Conservation (phyloP, 345 rosid species). For the Litchi chinensis region DNA sequence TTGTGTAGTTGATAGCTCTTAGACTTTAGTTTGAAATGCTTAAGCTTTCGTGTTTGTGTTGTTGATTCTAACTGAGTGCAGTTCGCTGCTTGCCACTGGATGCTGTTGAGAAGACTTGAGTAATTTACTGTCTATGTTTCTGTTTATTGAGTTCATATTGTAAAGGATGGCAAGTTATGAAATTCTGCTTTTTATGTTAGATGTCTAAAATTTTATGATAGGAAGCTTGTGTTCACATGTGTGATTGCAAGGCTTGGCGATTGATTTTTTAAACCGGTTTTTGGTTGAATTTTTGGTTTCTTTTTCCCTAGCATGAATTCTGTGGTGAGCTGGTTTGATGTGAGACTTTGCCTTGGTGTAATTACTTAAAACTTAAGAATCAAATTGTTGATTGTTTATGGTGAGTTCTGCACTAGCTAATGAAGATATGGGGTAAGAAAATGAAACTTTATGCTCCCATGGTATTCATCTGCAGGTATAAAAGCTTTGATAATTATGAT, state of each 20-base stretch:
- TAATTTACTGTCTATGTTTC: background rate
- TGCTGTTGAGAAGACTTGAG: background rate
- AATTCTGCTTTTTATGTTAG: background rate
- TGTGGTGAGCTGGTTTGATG: background rate
- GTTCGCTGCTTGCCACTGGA: background rate
- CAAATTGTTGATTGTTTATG: background rate
- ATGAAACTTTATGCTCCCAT: background rate
- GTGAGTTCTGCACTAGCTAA: background rate
- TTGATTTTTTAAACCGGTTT: background rate
- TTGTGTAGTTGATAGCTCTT: background rate
- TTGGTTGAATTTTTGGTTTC: background rate
- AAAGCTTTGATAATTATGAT: background rate
- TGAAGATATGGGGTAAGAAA: background rate
- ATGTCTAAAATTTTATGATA: background rate
- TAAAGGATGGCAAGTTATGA: background rate
- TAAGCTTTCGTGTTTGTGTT: background rate
- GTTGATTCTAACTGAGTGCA: background rate
- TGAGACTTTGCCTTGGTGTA: background rate
- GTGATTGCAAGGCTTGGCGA: background rate
- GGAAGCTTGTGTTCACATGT: background rate
- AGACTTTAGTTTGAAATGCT: background rate
- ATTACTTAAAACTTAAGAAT: background rate
- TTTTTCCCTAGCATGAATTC: conserved; percentile 1
- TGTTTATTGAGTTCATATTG: background rate
- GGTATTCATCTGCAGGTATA: background rate